Conservation (phyloP, 1,284 basidiomycete genomes). For the Bondarzewia mesenterica region DNA sequence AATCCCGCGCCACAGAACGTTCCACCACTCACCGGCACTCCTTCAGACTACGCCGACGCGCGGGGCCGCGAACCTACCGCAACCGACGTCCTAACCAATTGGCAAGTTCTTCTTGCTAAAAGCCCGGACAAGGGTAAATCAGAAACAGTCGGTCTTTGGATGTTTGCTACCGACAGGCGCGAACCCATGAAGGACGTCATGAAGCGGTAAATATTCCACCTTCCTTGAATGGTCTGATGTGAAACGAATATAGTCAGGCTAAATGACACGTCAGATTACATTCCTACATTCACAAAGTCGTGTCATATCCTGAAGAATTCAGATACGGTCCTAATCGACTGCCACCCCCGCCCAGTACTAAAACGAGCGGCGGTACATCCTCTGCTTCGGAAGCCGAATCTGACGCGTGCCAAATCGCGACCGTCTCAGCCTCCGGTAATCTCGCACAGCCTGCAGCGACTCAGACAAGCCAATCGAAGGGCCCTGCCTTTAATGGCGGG, state of each 20-base stretch:
- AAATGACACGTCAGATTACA: conserved; percentile 39
- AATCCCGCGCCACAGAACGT: conserved; percentile 16
- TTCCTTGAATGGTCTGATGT: neutral
- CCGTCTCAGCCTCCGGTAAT: neutral
- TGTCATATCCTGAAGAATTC: conserved; percentile 61
- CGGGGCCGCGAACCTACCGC: conserved; percentile 9
- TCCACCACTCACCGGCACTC: conserved; percentile 18
- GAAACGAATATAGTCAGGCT: neutral
- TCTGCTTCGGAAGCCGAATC: neutral
- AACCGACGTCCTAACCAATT: conserved; percentile 12
- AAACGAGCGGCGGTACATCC: neutral
- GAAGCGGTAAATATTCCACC: conserved; percentile 37
- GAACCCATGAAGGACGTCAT: conserved; percentile 65
- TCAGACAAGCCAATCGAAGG: neutral
- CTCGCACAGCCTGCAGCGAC: neutral
- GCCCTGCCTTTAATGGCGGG: neutral
- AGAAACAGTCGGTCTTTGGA: conserved; percentile 73
- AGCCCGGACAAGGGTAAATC: conserved; percentile 45
- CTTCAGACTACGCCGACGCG: conserved; percentile 35
- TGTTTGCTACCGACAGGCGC: conserved; percentile 62
- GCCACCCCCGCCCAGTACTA: conserved; percentile 32
- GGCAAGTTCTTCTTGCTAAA: conserved; percentile 12
- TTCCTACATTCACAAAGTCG: conserved; percentile 51
- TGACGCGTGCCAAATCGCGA: neutral
- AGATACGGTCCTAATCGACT: conserved; percentile 57